Base-by-base conservation (phyloP, 768 basidiomycete genomes). In the Naematelia aurantialba region DNA sequence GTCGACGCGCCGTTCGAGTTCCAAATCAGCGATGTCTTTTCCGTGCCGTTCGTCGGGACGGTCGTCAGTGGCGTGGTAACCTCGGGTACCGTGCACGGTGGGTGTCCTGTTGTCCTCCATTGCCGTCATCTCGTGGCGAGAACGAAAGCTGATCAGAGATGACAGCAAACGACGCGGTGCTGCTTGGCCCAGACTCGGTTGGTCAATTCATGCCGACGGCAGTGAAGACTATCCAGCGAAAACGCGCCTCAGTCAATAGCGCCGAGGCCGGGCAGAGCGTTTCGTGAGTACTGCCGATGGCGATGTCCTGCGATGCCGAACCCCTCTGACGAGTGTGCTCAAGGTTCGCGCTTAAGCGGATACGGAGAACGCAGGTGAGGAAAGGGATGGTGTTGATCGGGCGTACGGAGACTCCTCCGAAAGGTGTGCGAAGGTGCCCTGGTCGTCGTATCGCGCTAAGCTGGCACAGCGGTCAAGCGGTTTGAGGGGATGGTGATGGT, bases 221-320 rank as follows among this genome's bases (percentile, higher is more conserved):
- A 8, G 80, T 99, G 61, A 91, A 89, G 80, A 88, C 85, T 65
- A 99, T 99, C 79, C 93, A 98, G 78, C 83, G 93, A 58, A 99
- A 97, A 77, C 88, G 92, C 30, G 91, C 88, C 21, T 81, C 86
- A 55, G 91, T 99, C 2, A 81, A 81, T 14, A 82, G 82, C 13
- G 96, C 90, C 0, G 93, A 97, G 68, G 96, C 96, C 4, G 96
- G 96, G 1, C 96, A 99, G 78, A 90, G 89, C 51, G 92, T 99
- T 19, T 89, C 89, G 5, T 70, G 19, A 56, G 68, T 60, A 27
- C 21, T 14, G 21, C 47, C 17, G 19, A 10, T 45, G 45, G n/a
- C n/a, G n/a, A n/a, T n/a, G n/a, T n/a, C n/a, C n/a, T n/a, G n/a
- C n/a, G n/a, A n/a, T n/a, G n/a, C n/a, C 31, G 29, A 30, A 4